phyloP scores from a whole-genome alignment of 2,329 filamentous ascomycete species.

The Clonostachys solani region DNA sequence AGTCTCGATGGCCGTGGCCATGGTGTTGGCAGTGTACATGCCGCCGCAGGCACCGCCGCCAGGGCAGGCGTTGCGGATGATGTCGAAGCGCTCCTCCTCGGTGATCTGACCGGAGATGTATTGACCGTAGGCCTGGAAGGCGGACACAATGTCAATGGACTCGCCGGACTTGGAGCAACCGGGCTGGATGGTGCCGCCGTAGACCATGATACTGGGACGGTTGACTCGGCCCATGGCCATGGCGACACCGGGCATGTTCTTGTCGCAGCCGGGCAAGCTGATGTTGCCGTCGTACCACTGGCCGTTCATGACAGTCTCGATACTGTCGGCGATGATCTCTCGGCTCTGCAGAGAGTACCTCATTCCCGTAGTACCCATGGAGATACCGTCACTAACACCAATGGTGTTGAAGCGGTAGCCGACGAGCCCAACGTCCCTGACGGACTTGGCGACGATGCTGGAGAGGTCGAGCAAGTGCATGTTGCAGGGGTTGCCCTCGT shows the following conservation, averaged over 20 bases:
- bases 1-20: slow-evolving; percentile 89
- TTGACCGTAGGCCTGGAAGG: slow-evolving; percentile 96
- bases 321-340: slow-evolving; percentile 95
- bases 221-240: slow-evolving; percentile 96
- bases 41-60: slow-evolving; percentile 68
- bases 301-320: slow-evolving; percentile 98
- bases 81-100: slow-evolving; percentile 89
- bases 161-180: slow-evolving; percentile 77
- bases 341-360: slow-evolving; percentile 89
- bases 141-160: slow-evolving; percentile 89
- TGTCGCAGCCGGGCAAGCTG: slow-evolving; percentile 95
- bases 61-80: slow-evolving; percentile 82
- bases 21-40: slow-evolving; percentile 94
- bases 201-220: slow-evolving; percentile 93
- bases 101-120: slow-evolving; percentile 88
- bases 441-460: slow-evolving; percentile 61
- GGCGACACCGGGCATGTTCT: slow-evolving; percentile 95
- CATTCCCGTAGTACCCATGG: slow-evolving; percentile 98
- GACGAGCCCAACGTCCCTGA: slow-evolving; percentile 69
- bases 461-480: slow-evolving; percentile 96
- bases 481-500: slow-evolving; percentile 97
- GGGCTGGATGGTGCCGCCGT: slow-evolving; percentile 89
- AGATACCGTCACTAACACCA: slow-evolving; percentile 95
- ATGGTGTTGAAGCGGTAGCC: slow-evolving; percentile 99
- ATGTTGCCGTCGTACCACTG: slow-evolving; percentile 99